phyloP scores from a whole-genome alignment of 176 grass and related monocot genomes.

The Pontederia paniculata region DNA sequence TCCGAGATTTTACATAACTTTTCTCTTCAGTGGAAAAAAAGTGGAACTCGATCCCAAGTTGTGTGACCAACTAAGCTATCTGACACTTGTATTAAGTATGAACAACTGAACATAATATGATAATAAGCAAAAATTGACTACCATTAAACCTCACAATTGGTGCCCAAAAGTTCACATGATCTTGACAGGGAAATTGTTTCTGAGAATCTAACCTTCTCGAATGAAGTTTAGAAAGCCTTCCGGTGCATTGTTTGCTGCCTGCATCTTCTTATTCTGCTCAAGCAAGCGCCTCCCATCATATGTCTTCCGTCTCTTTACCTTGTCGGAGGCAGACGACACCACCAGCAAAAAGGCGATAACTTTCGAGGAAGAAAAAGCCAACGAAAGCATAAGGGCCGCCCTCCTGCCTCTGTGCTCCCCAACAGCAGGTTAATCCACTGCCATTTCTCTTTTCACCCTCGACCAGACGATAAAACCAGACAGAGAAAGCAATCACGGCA shows the following conservation, averaged over 20 bases:
- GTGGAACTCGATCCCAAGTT: no score
- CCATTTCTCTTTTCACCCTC: constrained; percentile 12
- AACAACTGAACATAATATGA: no score
- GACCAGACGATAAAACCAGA: not conserved
- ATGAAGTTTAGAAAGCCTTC: constrained; percentile 81
- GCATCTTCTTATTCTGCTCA: constrained; percentile 92
- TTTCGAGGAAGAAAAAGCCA: constrained; percentile 38
- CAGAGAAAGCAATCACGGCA: not conserved
- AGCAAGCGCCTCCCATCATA: constrained; percentile 81
- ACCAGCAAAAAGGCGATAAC: no score
- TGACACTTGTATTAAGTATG: no score
- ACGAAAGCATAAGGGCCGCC: constrained; percentile 29
- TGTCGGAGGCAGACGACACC: constrained; percentile 38
- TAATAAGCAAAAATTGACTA: no score
- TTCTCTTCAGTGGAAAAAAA: no score
- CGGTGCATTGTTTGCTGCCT: constrained; percentile 66
- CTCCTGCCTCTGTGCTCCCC: constrained; percentile 26
- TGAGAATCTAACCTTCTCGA: constrained; percentile 56
- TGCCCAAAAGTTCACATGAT: no score
- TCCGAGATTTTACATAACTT: no score
- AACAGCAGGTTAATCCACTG: not conserved
- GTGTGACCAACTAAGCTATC: no score
- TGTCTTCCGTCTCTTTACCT: constrained; percentile 51
- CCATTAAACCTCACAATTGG: no score
- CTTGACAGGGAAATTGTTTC: no score